Base-by-base conservation (phyloP, 1,284 basidiomycete species). In the Meripilus lineatus region DNA sequence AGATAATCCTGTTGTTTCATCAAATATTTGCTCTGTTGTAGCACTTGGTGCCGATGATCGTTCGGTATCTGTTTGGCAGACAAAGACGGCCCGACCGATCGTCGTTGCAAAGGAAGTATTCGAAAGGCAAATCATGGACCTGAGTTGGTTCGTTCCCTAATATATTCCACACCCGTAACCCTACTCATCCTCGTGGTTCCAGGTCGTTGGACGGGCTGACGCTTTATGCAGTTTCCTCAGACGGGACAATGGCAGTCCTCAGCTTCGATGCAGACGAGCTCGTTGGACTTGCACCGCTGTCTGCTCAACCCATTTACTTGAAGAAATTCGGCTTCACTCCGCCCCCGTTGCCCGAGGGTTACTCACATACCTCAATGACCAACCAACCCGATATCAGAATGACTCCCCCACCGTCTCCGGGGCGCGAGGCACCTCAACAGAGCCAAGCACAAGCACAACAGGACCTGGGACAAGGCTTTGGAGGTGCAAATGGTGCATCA, bases 21-120 rank as follows among this genome's bases (percentile, higher is more conserved):
- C 79, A 5, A 93, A 93, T 54, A 85, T 90, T 47, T 90, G 79
- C 53, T 85, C 79, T 40, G 85, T 96, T 37, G 83, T 96, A 18
- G 94, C 93, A 1, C 75, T 97, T 6, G 93, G 92, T 23, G 91
- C 92, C 0, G 89, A 93, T 57, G 92, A 95, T 58, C 71, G 84
- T 44, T 88, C 87, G 1, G 78, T 94, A 15, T 95, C 92, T 2
- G 81, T 96, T 20, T 97, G 93, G 93, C 84, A 93, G 61, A 96
- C 93, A 5, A 92, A 92, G 53, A 80, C 83, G 1, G 88, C 89
- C 7, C 77, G 89, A 40, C 96, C 96, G 1, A 68, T 98, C 4
- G 84, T 96, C 25, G 94, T 98, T 1, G 83, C 94, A 1, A 87
- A 90, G 54, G 93, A 98, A 52, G 84, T 96, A 0, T 98, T 99